Evolutionary conservation across 768 basidiomycete species (phyloP), one percentile per base, ranked within the genome.

Genomic region (Boletus tomentosulus): DNA sequence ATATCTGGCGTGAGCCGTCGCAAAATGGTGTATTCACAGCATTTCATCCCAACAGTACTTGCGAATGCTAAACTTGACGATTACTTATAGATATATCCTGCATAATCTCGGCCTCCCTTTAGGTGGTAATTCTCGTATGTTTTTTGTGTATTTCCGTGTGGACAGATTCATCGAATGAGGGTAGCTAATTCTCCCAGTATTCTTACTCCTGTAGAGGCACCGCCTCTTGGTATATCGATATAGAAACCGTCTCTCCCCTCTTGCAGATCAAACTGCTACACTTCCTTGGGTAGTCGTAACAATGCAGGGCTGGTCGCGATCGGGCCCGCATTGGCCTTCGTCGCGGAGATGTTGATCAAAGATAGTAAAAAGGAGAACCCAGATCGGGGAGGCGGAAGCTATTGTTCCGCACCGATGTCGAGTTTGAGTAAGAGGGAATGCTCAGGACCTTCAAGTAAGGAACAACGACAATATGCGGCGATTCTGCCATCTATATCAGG

Each of bases 21-120:
- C 52, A 56, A 51, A 44, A 51, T 53, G 55, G 51, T 66, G 55
- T 55, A 58, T 54, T 39, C 51, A 44, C 45, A 22, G 13, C 12
- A 4, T 46, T 42, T 41, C 48, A 54, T 24, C 33, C 27, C 34
- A 8, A 48, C 16, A 35, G 33, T 35, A 19, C 19, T 19, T 19
- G 33, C 34, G 47, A 47, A 53, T 51, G 46, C 45, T 55, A 19
- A 24, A 48, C 52, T 39, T 45, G 6, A 27, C 42, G 34, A 6
- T 50, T 57, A 51, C 54, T 6, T 62, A 62, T 41, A 65, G 35
- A 39, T 39, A 50, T 43, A 48, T 46, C 30, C 37, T 55, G 46
- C 61, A 52, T 63, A 63, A 63, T 62, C 13, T 13, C 28, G 3
- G 11, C 6, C n/a, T 24, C 8, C 11, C 28, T 16, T 46, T 31